Conservation (phyloP, 768 basidiomycete genomes). For the Chiua virens region DNA sequence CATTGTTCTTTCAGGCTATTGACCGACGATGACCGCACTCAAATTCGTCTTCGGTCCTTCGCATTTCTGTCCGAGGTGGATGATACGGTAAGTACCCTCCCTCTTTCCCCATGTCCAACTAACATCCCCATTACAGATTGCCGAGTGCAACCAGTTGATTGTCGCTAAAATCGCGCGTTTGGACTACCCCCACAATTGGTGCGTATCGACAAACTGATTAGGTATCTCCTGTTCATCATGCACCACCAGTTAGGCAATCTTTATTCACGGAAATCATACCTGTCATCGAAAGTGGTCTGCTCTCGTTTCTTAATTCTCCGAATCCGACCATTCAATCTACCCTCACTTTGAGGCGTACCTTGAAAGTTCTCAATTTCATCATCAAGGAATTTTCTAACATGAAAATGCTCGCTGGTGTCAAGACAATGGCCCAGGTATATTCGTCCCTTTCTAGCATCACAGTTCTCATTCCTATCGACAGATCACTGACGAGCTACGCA, state of each 20-base stretch:
- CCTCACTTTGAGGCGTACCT: slow-evolving; percentile 55
- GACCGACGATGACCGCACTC: slow-evolving; percentile 60
- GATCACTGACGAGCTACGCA: slow-evolving; percentile 40
- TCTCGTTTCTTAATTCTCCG: slow-evolving; percentile 45
- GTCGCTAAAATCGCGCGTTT: slow-evolving; percentile 74
- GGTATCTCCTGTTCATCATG: background rate
- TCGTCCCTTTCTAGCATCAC: background rate
- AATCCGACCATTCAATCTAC: slow-evolving; percentile 43
- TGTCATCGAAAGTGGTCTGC: slow-evolving; percentile 53
- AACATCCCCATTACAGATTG: slow-evolving; percentile 45
- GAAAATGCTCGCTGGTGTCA: slow-evolving; percentile 70
- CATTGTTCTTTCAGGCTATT: slow-evolving; percentile 50
- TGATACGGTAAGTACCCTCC: slow-evolving; percentile 56
- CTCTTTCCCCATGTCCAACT: background rate
- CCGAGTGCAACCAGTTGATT: slow-evolving; percentile 73
- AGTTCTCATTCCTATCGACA: slow-evolving; percentile 1
- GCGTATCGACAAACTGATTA: slow-evolving; percentile 15
- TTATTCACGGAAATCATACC: slow-evolving; percentile 44
- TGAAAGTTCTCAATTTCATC: slow-evolving; percentile 63
- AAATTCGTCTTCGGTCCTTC: slow-evolving; percentile 66
- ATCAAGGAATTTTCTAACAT: slow-evolving; percentile 69
- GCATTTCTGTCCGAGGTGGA: slow-evolving; percentile 75
- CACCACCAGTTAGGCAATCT: slow-evolving; percentile 17
- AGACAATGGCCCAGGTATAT: slow-evolving; percentile 62
- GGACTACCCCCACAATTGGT: slow-evolving; percentile 79